Base-by-base conservation (phyloP, 2,329 filamentous ascomycete species). In the Elsinoe batatas region DNA sequence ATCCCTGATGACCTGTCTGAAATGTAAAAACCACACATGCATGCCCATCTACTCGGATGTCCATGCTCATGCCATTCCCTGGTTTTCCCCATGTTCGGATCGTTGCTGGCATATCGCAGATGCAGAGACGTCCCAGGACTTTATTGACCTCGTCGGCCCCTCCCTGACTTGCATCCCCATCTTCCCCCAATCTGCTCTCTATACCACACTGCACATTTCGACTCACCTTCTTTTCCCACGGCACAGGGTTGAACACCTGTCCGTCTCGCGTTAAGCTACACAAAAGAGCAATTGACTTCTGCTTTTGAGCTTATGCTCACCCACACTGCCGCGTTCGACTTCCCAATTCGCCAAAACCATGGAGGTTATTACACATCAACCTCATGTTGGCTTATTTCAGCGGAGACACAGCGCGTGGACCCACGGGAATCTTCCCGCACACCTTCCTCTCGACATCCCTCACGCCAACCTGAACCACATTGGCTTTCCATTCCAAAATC, bases 361-460 rank as follows among this genome's bases (percentile, higher is more conserved):
- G 53, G 53, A 47, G 32, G 53, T 55, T 11, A 55, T 55, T 22
- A 37, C 53, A 22, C 53, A 55, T 40, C 53, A 55, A 55, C 53
- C 53, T 17, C 40, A 32, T 53, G 53, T 32, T 37, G 53, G 38
- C n/a, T 18, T 55, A n/a, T 44, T 55, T 22, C 53, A 55, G 40
- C 53, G 22, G n/a, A 54, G 38, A 13, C 53, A 44, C 13, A 26
- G 20, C 15, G 33, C 22, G 20, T 47, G 26, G 26, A 8, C 26
- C 26, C 26, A 30, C 26, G 26, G 26, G 4, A 30, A 30, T 30
- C 26, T 30, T 30, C 26, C 15, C 32, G 15, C 30, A n/a, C 53
- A 46, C 18, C 46, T 55, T 17, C 40, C 32, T 18, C 22, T 18
- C 15, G 46, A 26, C 40, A 55, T 55, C 17, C 22, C 46, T 8